Evolutionary conservation across 495 filamentous ascomycete species (phyloP).

Genomic region (Baudoinia panamericana): DNA sequence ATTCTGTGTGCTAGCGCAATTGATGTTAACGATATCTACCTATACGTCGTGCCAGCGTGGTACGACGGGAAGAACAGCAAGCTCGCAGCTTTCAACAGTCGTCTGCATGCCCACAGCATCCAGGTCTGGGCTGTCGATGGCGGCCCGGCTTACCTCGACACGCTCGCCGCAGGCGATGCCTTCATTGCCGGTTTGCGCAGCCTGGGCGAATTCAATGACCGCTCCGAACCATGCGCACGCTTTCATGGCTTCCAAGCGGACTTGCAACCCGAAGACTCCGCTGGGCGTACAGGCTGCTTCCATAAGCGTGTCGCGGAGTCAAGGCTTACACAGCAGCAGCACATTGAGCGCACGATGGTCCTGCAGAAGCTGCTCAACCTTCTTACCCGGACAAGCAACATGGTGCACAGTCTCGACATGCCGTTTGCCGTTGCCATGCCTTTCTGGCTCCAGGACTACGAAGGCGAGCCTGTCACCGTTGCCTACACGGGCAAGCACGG

Average conservation of each 20-base stretch:
- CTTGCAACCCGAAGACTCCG: neutral
- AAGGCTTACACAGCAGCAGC: neutral
- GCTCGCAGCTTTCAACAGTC: neutral
- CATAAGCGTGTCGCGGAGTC: neutral
- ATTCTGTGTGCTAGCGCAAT: neutral
- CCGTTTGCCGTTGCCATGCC: neutral
- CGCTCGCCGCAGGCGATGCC: neutral
- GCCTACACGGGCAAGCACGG: neutral
- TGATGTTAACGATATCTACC: neutral
- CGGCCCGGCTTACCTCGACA: neutral
- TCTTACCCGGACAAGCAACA: neutral
- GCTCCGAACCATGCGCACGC: neutral
- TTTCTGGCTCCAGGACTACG: neutral
- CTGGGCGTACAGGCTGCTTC: neutral
- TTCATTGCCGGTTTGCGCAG: neutral
- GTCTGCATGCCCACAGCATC: neutral
- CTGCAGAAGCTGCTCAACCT: neutral
- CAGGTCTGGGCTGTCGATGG: neutral
- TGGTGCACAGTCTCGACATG: neutral
- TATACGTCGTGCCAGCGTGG: neutral
- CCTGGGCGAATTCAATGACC: neutral
- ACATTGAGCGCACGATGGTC: neutral
- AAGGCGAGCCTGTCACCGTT: neutral
- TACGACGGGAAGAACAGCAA: neutral
- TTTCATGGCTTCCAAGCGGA: constrained; percentile 1